Evolutionary conservation across 257 asterid species (phyloP).

Genomic region (Rhazya stricta): DNA sequence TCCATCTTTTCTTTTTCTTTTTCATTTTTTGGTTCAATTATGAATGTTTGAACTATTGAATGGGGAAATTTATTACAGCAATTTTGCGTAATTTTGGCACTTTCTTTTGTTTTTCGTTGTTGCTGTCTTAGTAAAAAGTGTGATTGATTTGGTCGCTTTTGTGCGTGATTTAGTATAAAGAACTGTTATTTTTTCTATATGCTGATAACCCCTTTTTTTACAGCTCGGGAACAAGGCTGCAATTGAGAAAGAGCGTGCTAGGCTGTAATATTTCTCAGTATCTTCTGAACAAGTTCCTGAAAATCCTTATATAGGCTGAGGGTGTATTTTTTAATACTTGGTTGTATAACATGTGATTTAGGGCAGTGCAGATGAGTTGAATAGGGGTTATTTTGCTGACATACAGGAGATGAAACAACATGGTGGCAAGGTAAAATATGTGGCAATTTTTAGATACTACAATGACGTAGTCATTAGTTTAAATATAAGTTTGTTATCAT

Average conservation of each 20-base stretch:
- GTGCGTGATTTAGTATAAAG: not conserved
- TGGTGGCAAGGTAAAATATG: slow-evolving; percentile 76
- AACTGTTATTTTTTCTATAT: slow-evolving; percentile 14
- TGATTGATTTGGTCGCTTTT: slow-evolving; percentile 3
- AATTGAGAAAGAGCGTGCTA: slow-evolving; percentile 69
- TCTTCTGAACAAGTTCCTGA: not conserved
- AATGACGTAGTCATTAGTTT: not conserved
- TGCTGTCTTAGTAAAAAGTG: not conserved
- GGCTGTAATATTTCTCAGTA: slow-evolving; percentile 63
- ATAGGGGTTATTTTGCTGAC: slow-evolving; percentile 78
- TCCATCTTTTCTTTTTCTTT: too few relatives aligned
- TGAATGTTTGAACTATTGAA: not conserved
- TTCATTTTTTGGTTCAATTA: not conserved
- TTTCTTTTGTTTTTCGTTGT: not conserved
- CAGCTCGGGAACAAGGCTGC: slow-evolving; percentile 75
- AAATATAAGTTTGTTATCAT: not conserved
- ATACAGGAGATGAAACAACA: slow-evolving; percentile 66
- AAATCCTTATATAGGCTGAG: slow-evolving; percentile 5
- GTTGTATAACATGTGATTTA: slow-evolving; percentile 32
- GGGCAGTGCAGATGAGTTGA: slow-evolving; percentile 96
- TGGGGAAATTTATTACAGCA: not conserved
- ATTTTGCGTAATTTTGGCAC: not conserved
- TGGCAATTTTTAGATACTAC: not conserved
- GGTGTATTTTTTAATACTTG: slow-evolving; percentile 14
- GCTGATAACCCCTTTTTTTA: slow-evolving; percentile 16